A percentile compares a stretch with the other conserved stretches of the same genome.
Evolutionary conservation across 495 filamentous ascomycete genomes (phyloP).

Genomic region (Daldinia grandis): DNA sequence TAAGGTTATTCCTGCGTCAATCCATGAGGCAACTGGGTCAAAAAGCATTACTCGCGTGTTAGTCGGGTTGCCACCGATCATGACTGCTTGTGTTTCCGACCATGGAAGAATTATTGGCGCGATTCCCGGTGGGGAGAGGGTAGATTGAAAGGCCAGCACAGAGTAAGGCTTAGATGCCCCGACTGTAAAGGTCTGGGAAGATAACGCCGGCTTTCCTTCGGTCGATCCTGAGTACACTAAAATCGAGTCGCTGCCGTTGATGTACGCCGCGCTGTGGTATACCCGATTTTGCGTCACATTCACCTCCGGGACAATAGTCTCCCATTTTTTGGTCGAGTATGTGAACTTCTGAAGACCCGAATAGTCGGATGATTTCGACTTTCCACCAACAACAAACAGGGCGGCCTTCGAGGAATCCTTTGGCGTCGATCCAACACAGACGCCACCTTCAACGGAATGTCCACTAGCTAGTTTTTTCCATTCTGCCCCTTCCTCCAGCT

Average conservation of each 20-base stretch:
- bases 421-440: conserved; percentile 76
- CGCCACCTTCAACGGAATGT: conserved; percentile 73
- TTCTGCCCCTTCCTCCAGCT: conserved; percentile 69
- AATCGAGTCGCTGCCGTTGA: conserved; percentile 74
- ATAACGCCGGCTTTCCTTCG: conserved; percentile 60
- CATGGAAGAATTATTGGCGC: conserved; percentile 79
- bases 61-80: conserved; percentile 75
- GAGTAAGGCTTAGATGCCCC: conserved; percentile 66
- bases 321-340: conserved; percentile 80
- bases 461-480: conserved; percentile 74
- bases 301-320: conserved; percentile 63
- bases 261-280: conserved; percentile 78
- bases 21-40: conserved; percentile 63
- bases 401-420: conserved; percentile 61
- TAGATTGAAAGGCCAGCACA: conserved; percentile 62
- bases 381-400: conserved; percentile 88
- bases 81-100: conserved; percentile 73
- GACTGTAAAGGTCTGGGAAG: conserved; percentile 81
- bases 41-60: conserved; percentile 77
- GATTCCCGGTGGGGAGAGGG: conserved; percentile 65
- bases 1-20: conserved; percentile 67
- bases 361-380: conserved; percentile 63
- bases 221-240: conserved; percentile 83
- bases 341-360: conserved; percentile 84
- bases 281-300: conserved; percentile 71